A percentile compares a stretch with the other conserved stretches of the same genome.
Evolutionary conservation across 2,329 filamentous ascomycete species (phyloP).

Genomic region (Lecanosticta acicola): DNA sequence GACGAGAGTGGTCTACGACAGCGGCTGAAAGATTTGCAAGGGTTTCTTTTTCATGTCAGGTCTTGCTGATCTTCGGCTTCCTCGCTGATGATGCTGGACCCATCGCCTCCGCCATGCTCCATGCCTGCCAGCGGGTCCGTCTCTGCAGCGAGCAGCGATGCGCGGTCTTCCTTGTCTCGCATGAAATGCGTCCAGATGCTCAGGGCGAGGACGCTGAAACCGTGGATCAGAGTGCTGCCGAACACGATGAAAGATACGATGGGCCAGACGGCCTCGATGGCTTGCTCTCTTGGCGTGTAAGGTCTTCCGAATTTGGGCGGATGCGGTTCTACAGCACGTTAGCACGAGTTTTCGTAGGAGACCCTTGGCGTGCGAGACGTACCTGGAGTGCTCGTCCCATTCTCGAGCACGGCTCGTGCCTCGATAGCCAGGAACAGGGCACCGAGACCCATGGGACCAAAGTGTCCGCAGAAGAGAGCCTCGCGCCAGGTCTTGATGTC

Average conservation of each 20-base stretch:
- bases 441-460: slow-evolving; percentile 53
- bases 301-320: slow-evolving; percentile 37
- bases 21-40: slow-evolving; percentile 2
- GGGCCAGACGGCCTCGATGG: slow-evolving; percentile 48
- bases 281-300: slow-evolving; percentile 31
- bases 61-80: neutral
- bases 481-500: slow-evolving; percentile 48
- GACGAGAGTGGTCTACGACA: slow-evolving; percentile 12
- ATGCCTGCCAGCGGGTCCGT: slow-evolving; percentile 47
- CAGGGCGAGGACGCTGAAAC: slow-evolving; percentile 48
- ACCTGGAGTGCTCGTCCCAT: slow-evolving; percentile 39
- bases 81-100: slow-evolving; percentile 25
- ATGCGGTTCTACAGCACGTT: slow-evolving; percentile 29
- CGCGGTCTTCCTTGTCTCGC: slow-evolving; percentile 43
- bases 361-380: neutral
- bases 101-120: slow-evolving; percentile 41
- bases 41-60: no score
- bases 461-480: slow-evolving; percentile 52
- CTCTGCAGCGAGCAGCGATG: slow-evolving; percentile 46
- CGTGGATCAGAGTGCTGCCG: slow-evolving; percentile 51
- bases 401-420: slow-evolving; percentile 49
- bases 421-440: slow-evolving; percentile 54
- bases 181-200: slow-evolving; percentile 46
- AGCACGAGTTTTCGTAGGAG: neutral
- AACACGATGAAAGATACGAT: slow-evolving; percentile 52